These are phyloP conservation scores for Penicillium paneum DNA, from an alignment of 2,329 filamentous ascomycete genomes.

Conservation along the genomic window DNA sequence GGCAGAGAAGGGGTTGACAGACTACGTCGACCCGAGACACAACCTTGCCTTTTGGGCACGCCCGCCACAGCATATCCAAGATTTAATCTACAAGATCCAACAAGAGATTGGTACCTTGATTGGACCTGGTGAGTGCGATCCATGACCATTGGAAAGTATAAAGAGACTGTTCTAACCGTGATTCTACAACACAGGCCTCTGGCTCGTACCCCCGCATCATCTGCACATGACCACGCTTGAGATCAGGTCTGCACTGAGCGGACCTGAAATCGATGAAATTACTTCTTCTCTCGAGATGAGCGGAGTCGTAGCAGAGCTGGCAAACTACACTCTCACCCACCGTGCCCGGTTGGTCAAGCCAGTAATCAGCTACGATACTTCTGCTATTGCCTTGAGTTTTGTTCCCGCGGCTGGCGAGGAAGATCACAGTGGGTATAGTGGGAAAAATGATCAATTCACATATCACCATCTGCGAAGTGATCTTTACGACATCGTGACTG, in stretches of 20 bases:
- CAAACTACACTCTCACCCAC: conserved; percentile 64
- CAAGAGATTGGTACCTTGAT: conserved; percentile 60
- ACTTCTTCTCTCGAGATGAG: conserved; percentile 56
- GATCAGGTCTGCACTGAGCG: conserved; percentile 73
- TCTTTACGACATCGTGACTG: conserved; percentile 61
- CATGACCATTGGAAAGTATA: too few relatives aligned
- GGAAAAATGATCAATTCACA: conserved; percentile 64
- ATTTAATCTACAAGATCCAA: conserved; percentile 68
- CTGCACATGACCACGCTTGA: conserved; percentile 87
- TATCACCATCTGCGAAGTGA: conserved; percentile 90
- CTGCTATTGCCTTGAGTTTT: conserved; percentile 83
- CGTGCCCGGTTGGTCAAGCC: conserved; percentile 77
- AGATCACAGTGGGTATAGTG: conserved; percentile 32
- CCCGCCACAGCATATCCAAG: conserved; percentile 68
- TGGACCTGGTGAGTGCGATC: conserved; percentile 58
- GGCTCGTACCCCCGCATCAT: conserved; percentile 75
- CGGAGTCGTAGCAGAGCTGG: conserved; percentile 54
- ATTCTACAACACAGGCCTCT: conserved; percentile 59
- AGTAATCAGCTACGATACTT: conserved; percentile 76
- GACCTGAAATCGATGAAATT: conserved; percentile 63
- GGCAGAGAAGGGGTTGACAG: conserved; percentile 57
- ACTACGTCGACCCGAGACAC: conserved; percentile 71
- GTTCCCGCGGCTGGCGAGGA: conserved; percentile 70
- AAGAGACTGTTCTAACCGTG: not conserved
- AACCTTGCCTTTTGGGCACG: conserved; percentile 87